Percentiles rank a stretch among this genome's conserved stretches.
Evolutionary conservation across 2,329 filamentous ascomycete genomes (phyloP).

Genomic region (Phialophora expanda): DNA sequence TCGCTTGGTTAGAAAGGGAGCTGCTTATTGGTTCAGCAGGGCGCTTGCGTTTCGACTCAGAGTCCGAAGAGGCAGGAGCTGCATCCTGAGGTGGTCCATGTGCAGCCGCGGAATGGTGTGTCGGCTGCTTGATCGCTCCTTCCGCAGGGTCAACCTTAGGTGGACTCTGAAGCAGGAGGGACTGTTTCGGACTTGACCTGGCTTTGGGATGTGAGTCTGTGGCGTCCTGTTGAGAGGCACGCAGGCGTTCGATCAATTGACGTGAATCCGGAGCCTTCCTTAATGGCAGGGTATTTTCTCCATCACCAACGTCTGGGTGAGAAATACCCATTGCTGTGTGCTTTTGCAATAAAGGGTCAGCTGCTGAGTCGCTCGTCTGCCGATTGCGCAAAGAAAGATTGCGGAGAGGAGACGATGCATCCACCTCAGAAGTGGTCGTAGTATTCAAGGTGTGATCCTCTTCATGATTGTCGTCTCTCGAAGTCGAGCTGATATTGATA

Average conservation of each 20-base stretch:
- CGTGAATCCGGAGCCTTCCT: not conserved
- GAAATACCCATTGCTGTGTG: not conserved
- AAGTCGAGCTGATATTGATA: slow-evolving; percentile 18
- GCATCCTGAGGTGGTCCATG: not conserved
- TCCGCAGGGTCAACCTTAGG: not conserved
- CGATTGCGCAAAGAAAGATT: slow-evolving; percentile 3
- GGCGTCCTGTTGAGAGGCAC: slow-evolving; percentile 14
- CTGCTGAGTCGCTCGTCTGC: not conserved
- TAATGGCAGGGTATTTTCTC: slow-evolving; percentile 1
- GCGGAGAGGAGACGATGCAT: slow-evolving; percentile 19
- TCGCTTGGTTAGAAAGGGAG: not conserved
- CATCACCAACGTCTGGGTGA: not conserved
- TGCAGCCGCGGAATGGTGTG: not conserved
- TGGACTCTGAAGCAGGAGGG: not conserved
- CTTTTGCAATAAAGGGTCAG: not conserved
- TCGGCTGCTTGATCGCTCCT: slow-evolving; percentile 3
- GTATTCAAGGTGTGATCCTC: not conserved
- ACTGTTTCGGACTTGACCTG: not conserved
- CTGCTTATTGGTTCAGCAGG: not conserved
- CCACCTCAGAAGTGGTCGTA: not conserved
- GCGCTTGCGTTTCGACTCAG: not conserved
- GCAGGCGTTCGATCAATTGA: slow-evolving; percentile 9
- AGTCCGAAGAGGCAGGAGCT: not conserved
- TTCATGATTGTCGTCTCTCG: not conserved
- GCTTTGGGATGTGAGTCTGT: not conserved